phyloP scores from a whole-genome alignment of 2,329 filamentous ascomycete genomes.

The Magnaporthiopsis poae region DNA sequence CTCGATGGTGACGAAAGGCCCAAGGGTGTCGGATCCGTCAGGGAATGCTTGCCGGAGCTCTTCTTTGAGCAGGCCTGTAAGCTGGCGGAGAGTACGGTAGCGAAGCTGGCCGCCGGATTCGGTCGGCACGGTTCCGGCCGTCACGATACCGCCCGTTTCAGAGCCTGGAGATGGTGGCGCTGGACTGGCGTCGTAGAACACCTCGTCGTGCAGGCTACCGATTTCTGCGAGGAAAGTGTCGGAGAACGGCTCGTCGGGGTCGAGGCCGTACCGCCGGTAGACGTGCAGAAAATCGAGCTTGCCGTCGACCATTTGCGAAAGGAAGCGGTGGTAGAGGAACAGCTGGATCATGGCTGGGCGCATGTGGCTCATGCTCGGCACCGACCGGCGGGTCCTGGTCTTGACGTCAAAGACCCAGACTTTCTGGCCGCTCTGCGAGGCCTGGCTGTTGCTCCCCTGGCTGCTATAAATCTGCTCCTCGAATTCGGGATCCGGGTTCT shows the following conservation, averaged over 20 bases:
- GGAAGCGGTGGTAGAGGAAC: slow-evolving; percentile 77
- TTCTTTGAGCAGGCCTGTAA: slow-evolving; percentile 34
- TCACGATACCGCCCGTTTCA: slow-evolving; percentile 15
- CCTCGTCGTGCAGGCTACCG: slow-evolving; percentile 55
- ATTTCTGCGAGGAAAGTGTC: slow-evolving; percentile 71
- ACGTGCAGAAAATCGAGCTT: slow-evolving; percentile 60
- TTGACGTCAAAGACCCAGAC: slow-evolving; percentile 84
- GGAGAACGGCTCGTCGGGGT: slow-evolving; percentile 58
- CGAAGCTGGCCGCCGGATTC: slow-evolving; percentile 26
- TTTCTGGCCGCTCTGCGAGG: slow-evolving; percentile 14
- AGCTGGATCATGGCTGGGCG: slow-evolving; percentile 76
- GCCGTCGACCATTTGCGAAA: slow-evolving; percentile 65
- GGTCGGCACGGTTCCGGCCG: slow-evolving; percentile 22
- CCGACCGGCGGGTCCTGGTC: slow-evolving; percentile 56
- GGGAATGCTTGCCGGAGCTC: slow-evolving; percentile 46
- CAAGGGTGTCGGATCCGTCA: slow-evolving; percentile 35
- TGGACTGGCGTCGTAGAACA: slow-evolving; percentile 40
- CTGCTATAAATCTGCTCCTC: slow-evolving; percentile 47
- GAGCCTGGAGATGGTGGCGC: slow-evolving; percentile 2
- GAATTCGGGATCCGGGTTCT: slow-evolving; percentile 62
- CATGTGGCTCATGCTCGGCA: slow-evolving; percentile 57
- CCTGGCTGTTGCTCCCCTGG: slow-evolving; percentile 20
- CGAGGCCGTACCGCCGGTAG: slow-evolving; percentile 61
- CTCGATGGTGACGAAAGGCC: slow-evolving; percentile 42
- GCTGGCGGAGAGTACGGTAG: slow-evolving; percentile 38